phyloP scores from a whole-genome alignment of 306 rosid species.

The Medicago ruthenica region DNA sequence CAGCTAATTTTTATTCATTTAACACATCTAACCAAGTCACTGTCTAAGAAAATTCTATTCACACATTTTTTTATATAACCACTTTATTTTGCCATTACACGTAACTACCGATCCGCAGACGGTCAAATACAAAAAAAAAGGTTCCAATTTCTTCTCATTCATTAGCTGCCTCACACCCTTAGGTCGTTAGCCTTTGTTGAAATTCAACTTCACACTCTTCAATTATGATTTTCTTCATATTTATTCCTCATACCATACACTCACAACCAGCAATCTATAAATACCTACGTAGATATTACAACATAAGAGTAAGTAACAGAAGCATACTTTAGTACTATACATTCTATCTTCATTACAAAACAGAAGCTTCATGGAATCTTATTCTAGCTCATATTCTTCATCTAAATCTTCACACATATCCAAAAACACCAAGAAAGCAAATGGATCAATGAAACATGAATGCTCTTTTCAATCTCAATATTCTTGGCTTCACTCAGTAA shows the following conservation, averaged over 20 bases:
- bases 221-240: background rate
- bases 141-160: background rate
- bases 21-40: no score
- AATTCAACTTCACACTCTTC: background rate
- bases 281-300: background rate
- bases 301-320: background rate
- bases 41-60: no score
- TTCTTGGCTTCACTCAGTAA: conserved; percentile 58
- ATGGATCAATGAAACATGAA: conserved; percentile 21
- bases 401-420: conserved; percentile 42
- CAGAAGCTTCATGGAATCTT: conserved; percentile 43
- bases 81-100: no score
- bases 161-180: no score
- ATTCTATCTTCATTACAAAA: background rate
- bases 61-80: no score
- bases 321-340: no score
- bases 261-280: background rate
- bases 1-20: no score
- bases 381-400: conserved; percentile 28
- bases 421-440: background rate
- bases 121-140: no score
- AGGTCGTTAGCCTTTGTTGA: background rate
- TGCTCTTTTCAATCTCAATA: conserved; percentile 28
- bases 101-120: no score
- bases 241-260: background rate